Percentiles rank a stretch among this genome's conserved stretches.
phyloP scores from a whole-genome alignment of 805 yeast genomes.

The Kodamaea restingae region DNA sequence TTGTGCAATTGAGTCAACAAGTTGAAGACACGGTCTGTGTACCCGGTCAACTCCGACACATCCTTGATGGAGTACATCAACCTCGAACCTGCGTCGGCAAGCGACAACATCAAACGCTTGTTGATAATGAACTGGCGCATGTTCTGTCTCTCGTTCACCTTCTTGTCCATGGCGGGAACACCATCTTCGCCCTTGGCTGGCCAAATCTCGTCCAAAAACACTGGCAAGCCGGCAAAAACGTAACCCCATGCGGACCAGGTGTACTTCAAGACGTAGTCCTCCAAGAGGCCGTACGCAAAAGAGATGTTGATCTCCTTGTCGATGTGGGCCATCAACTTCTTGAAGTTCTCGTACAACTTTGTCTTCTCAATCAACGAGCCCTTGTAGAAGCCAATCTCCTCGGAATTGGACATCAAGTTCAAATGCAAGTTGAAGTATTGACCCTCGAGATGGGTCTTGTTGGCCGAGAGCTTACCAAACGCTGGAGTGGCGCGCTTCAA shows the following conservation, averaged over 20 bases:
- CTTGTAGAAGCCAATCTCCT: constrained; percentile 90
- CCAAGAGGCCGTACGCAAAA: constrained; percentile 67
- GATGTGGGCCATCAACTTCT: constrained; percentile 51
- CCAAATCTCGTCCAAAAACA: constrained; percentile 55
- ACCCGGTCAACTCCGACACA: constrained; percentile 84
- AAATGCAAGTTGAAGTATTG: constrained; percentile 83
- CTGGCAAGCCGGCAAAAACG: constrained; percentile 84
- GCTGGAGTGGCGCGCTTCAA: constrained; percentile 77
- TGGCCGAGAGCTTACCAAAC: constrained; percentile 72
- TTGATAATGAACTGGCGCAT: constrained; percentile 89
- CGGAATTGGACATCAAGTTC: constrained; percentile 81
- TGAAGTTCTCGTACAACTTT: constrained; percentile 59
- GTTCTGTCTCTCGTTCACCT: constrained; percentile 48
- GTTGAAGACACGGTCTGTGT: constrained; percentile 79
- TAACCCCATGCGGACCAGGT: constrained; percentile 97
- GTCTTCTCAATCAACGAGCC: constrained; percentile 76
- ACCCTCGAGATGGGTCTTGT: constrained; percentile 78
- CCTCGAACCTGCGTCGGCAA: constrained; percentile 94
- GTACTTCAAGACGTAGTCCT: constrained; percentile 83
- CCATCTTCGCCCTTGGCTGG: constrained; percentile 22
- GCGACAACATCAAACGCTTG: constrained; percentile 81
- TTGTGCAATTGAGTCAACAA: constrained; percentile 74
- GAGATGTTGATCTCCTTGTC: constrained; percentile 53
- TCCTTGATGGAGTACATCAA: constrained; percentile 94
- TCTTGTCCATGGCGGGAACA: constrained; percentile 14